Base-by-base conservation (phyloP, 352 stramenopile species). In the Elongisporangium anandrum region DNA sequence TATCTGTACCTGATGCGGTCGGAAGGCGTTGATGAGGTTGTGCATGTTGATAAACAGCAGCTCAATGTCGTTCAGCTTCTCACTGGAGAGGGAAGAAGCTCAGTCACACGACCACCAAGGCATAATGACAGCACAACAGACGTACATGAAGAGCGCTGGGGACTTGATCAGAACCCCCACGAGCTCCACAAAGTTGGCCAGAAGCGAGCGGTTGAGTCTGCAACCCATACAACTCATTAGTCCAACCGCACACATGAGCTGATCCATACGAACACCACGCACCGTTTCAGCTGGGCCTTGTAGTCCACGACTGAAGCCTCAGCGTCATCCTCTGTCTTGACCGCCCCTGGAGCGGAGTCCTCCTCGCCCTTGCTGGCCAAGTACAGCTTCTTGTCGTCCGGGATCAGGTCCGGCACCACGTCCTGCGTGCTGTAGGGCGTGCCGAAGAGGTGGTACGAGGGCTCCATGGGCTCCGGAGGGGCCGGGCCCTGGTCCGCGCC, bases 1-100 rank as follows among this genome's bases (percentile, higher is more conserved):
- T 17, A 12, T 15, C 16, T 19, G 26, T 45, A 83, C 81, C 57
- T 95, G 83, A 59, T 95, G 86, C 50, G 86, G 86, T 19, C 86
- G 80, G 70, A 93, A 95, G 34, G 81, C 68, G 69, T 95, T 95
- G 66, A 95, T 95, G 60, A 93, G 76, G 67, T 95, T 95, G 79
- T 95, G 86, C 83, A 95, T 87, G 69, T 95, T 95, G 56, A 95
- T 71, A 59, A 95, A 93, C 23, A 95, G 76, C 61, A 88, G 75
- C 69, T 95, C 86, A 19, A 95, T 64, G 55, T 95, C 86, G 66
- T 90, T 73, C 54, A 95, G 71, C 68, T 95, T 95, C 52, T 85
- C 79, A 65, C 85, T 94, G 47, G 20, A 13, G 6, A 34, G 7
- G 8, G 0, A 20, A 15, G 16, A 17, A 12, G 15, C 22, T 54